Base-by-base conservation (phyloP, 163 green algal genomes). In the Chlorella variabilis region DNA sequence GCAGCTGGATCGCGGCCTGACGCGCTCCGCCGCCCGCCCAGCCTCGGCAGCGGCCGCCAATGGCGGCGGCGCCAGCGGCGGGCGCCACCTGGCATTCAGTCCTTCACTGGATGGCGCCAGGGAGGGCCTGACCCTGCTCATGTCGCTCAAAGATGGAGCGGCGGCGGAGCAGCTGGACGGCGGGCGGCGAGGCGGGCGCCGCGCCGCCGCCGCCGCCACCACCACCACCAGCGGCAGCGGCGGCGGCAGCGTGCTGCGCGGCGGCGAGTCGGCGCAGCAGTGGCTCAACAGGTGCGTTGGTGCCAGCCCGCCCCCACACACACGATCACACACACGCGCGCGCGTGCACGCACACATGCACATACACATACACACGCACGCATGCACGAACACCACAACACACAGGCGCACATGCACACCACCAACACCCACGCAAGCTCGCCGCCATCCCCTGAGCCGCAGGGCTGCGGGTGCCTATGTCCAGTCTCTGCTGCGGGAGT, bases 221-320 rank as follows among this genome's bases (percentile, higher is more conserved):
- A 27, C 66, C 15, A 6, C 9, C n/a, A 25, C 4, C 21, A 38
- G 67, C 67, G 67, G n/a, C 69, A 36, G 70, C 45, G 70, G 70
- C 48, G 49, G 45, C 21, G 33, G 31, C 48, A 29, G 33, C 5
- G 48, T 31, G 20, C 18, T 77, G 18, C 33, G 49, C 11, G 2
- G 17, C 1, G 70, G 70, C 1, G 70, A 77, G 70, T 49, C 45
- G 15, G 70, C 69, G 13, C 17, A 34, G 31, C n/a, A 48, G 42
- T 77, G 69, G 69, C 42, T 77, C 9, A 77, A 77, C 45, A 63
- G 69, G 69, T 20, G 36, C 38, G 8, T 9, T n/a, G 23, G 18
- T 63, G 18, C 54, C 45, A 54, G 45, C 45, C 45, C 45, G 45
- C 45, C 45, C 45, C 45, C 15, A 63, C 54, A 11, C 54, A 63